Conservation (phyloP, 768 basidiomycete genomes). For the Tulasnella sp. region DNA sequence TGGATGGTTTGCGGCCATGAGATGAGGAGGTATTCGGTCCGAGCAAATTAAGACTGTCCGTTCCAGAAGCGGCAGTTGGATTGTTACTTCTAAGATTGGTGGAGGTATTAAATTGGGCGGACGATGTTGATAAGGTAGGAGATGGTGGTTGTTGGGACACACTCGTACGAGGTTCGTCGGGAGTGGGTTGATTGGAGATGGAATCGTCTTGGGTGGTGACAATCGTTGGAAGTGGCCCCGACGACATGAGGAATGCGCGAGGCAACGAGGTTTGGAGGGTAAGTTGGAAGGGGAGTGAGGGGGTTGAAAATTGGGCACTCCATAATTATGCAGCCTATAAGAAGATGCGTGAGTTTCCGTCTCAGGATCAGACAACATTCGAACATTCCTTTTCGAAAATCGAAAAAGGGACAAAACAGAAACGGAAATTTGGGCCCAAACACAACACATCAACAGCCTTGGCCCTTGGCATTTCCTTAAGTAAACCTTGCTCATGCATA, state of each 20-base stretch:
- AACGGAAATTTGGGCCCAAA: too few relatives aligned
- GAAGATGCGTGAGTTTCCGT: not conserved
- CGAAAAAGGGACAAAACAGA: too few relatives aligned
- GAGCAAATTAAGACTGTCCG: conserved; percentile 10
- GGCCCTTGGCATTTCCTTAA: too few relatives aligned
- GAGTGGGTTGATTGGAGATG: not conserved
- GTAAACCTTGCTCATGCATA: too few relatives aligned
- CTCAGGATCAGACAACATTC: too few relatives aligned
- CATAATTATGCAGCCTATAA: not conserved
- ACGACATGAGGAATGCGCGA: not conserved
- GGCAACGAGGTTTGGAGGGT: not conserved
- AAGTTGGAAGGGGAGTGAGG: not conserved
- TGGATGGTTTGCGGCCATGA: conserved; percentile 8
- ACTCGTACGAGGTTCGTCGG: not conserved
- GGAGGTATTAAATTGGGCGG: conserved; percentile 18
- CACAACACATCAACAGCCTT: too few relatives aligned
- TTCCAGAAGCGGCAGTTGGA: conserved; percentile 26
- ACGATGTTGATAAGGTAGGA: conserved; percentile 50
- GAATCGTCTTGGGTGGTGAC: conserved; percentile 9
- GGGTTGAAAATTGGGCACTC: not conserved
- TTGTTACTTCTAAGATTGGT: conserved; percentile 20
- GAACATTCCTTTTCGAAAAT: too few relatives aligned
- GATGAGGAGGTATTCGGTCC: conserved; percentile 4
- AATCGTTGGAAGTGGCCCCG: not conserved
- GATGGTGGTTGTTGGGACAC: conserved; percentile 35